Base-by-base conservation (phyloP, 148 eudicot genomes). In the Nepenthes mirabilis region DNA sequence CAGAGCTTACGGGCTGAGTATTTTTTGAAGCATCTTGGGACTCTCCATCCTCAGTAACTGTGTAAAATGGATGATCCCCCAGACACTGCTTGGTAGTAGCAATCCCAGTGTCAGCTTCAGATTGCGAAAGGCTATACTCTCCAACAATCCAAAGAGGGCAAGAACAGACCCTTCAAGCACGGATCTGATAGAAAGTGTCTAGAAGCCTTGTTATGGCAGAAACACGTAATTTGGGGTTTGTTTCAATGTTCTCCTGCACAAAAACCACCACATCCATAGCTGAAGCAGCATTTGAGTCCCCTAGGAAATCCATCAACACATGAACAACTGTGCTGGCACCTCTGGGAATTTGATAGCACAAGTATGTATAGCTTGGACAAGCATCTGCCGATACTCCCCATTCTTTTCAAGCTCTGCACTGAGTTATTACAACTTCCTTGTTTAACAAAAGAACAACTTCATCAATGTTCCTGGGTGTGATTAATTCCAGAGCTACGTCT, bases 291-390 rank as follows among this genome's bases (percentile, higher is more conserved):
- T 88, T 91, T 49, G 82, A 81, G 73, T 91, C 97, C 36, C 97
- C 97, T 72, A 91, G 80, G 85, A 91, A 91, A 78, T 91, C 97
- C 97, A 91, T 88, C 75, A 88, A 76, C 61, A 91, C 81, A 78
- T 83, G 94, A 23, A 91, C 97, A 61, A 91, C 97, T n/a, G 97
- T 91, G 83, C 97, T 82, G 56, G 97, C 97, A 85, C 96, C 78
- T 91, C 96, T 1, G 97, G 97, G 73, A 91, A 88, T 64, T 88
- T 91, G 59, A 91, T 83, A 3, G 96, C 97, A 77, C 97, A 91
- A 6, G 82, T 80, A 78, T 91, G 97, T 64, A 91, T 91, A 43
- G 97, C 94, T 71, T 91, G 96, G 69, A 91, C 88, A 73, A 91
- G 97, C 96, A 91, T 81, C 69, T 91, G 97, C 59, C 97, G 74